Conservation (phyloP, 2,329 filamentous ascomycete species). For the Colletotrichum gloeosporioides region DNA sequence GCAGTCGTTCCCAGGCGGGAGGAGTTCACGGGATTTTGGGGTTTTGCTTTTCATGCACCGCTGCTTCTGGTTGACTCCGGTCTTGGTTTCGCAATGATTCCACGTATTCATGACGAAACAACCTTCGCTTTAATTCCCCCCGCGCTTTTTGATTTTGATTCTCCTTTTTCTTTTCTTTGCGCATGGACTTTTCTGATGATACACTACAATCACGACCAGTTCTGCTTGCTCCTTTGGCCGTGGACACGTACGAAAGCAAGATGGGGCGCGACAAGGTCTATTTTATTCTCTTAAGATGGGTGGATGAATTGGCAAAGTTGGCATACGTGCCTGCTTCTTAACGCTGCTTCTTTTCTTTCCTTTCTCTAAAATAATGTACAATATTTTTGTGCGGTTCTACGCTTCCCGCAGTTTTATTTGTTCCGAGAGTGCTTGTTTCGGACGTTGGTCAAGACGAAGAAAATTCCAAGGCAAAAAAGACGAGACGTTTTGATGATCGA, state of each 20-base stretch:
- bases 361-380: constrained; percentile 24
- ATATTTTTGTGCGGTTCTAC: constrained; percentile 1
- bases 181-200: constrained; percentile 15
- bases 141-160: not conserved
- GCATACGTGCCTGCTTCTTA: not conserved
- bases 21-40: constrained; percentile 8
- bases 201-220: constrained; percentile 8
- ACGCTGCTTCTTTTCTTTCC: not conserved
- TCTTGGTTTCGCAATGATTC: constrained; percentile 23
- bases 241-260: not conserved
- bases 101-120: constrained; percentile 24
- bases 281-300: not conserved
- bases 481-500: constrained; percentile 10
- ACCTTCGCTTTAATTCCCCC: constrained; percentile 5
- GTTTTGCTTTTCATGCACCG: constrained; percentile 1
- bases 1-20: not conserved
- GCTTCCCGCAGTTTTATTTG: not conserved
- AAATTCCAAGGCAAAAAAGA: not conserved
- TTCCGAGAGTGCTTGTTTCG: not conserved
- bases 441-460: not conserved
- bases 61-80: not conserved
- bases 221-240: not conserved
- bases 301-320: constrained; percentile 1
- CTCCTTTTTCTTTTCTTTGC: not conserved
- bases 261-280: not conserved